phyloP scores from a whole-genome alignment of 1,284 basidiomycete genomes.

The Porodaedalea pini region DNA sequence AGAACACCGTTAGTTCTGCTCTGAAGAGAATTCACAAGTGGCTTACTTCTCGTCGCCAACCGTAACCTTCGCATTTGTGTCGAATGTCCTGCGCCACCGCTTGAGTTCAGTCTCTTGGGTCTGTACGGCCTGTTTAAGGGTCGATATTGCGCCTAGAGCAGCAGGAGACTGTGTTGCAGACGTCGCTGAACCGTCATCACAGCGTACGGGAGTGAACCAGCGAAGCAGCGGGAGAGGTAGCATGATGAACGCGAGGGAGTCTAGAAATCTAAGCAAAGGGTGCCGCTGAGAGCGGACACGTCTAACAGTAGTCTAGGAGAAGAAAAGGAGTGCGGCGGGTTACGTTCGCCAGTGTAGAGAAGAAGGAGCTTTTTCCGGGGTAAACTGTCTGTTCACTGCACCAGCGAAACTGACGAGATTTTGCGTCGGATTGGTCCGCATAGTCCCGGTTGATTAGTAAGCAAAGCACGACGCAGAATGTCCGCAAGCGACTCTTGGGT shows the following conservation, averaged over 20 bases:
- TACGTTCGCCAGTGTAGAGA: constrained; percentile 3
- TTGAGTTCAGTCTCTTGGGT: constrained; percentile 79
- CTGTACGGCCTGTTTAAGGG: constrained; percentile 63
- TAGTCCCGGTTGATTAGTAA: neutral
- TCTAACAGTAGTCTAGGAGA: constrained; percentile 7
- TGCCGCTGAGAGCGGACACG: constrained; percentile 3
- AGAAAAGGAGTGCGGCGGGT: constrained; percentile 2
- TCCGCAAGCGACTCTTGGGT: neutral
- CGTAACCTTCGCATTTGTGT: constrained; percentile 69
- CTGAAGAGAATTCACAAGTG: constrained; percentile 6
- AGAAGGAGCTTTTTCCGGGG: constrained; percentile 1
- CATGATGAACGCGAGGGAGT: constrained; percentile 10
- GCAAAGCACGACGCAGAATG: neutral
- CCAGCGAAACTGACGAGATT: no score
- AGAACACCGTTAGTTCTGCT: constrained; percentile 26
- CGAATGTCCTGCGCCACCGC: constrained; percentile 85
- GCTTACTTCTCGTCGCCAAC: constrained; percentile 79
- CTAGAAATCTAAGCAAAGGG: constrained; percentile 2
- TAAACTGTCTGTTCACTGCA: neutral
- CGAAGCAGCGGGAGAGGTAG: constrained; percentile 33
- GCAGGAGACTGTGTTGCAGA: constrained; percentile 32
- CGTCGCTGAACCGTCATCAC: constrained; percentile 37
- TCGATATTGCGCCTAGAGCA: constrained; percentile 53
- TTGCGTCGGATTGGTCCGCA: no score
- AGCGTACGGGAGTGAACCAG: constrained; percentile 48